phyloP scores from a whole-genome alignment of 495 filamentous ascomycete genomes.

The Pyrenopolyporus hunteri region DNA sequence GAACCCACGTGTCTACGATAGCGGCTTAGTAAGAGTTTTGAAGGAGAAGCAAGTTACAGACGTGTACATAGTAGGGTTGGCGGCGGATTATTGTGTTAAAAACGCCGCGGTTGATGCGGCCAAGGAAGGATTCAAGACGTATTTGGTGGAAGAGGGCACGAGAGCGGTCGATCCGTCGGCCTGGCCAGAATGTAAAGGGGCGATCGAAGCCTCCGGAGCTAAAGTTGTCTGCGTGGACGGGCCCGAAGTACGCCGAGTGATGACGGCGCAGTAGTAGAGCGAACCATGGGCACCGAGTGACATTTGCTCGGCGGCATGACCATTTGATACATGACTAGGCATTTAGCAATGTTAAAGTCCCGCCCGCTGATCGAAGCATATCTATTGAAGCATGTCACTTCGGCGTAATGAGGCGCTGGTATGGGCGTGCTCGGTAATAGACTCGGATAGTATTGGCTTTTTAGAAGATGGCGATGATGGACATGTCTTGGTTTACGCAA shows the following conservation, averaged over 20 bases:
- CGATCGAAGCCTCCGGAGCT: conserved; percentile 58
- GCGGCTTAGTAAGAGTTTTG: conserved; percentile 65
- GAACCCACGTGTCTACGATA: conserved; percentile 60
- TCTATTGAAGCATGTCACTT: too few relatives aligned
- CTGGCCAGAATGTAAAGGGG: conserved; percentile 63
- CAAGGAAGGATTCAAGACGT: conserved; percentile 76
- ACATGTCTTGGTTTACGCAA: too few relatives aligned
- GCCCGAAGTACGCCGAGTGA: conserved; percentile 49
- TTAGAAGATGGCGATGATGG: too few relatives aligned
- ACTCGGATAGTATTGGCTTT: too few relatives aligned
- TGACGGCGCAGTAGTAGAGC: conserved; percentile 18
- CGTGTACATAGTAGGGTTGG: conserved; percentile 83
- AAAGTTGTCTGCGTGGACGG: conserved; percentile 52
- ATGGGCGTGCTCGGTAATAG: too few relatives aligned
- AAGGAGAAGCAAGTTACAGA: conserved; percentile 66
- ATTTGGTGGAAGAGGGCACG: conserved; percentile 79
- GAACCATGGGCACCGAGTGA: neutral
- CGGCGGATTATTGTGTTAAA: conserved; percentile 89
- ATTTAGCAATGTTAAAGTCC: too few relatives aligned
- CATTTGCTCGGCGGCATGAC: neutral
- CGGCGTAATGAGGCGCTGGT: too few relatives aligned
- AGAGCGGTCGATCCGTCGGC: conserved; percentile 65
- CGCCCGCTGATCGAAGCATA: too few relatives aligned
- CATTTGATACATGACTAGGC: too few relatives aligned
- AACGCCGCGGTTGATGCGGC: conserved; percentile 77